A percentile compares a stretch with the other conserved stretches of the same genome.
Evolutionary conservation across 1,284 basidiomycete species (phyloP).

Genomic region (Trichosporon sp.): DNA sequence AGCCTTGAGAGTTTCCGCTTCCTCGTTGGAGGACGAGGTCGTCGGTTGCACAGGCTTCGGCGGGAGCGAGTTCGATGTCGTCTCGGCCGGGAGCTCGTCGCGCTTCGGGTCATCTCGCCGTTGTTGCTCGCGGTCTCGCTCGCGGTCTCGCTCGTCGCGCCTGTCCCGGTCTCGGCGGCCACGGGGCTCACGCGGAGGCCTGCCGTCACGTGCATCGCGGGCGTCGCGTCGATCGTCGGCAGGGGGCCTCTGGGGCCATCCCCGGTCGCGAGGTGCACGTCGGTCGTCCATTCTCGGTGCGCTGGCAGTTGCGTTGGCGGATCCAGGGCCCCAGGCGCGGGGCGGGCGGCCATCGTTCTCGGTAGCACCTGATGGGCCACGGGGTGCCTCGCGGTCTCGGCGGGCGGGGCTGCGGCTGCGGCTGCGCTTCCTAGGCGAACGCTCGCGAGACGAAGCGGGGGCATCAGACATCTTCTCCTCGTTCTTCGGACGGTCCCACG

Average conservation of each 20-base stretch:
- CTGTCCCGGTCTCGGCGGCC: background rate
- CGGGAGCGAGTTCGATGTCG: background rate
- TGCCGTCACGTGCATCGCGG: background rate
- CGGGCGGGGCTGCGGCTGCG: background rate
- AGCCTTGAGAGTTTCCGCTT: background rate
- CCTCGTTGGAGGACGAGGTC: background rate
- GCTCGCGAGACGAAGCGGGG: background rate
- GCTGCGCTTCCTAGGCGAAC: background rate
- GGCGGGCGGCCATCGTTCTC: background rate
- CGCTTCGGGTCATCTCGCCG: background rate
- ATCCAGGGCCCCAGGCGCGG: constrained; percentile 4
- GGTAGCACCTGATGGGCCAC: background rate
- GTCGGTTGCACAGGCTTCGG: constrained; percentile 4
- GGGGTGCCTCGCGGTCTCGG: constrained; percentile 1
- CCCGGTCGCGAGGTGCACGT: background rate
- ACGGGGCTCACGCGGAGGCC: background rate
- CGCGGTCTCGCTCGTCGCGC: background rate
- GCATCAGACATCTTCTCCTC: background rate
- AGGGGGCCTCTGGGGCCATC: background rate
- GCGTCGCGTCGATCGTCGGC: constrained; percentile 7
- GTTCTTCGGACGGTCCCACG: constrained; percentile 10
- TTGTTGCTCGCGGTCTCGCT: background rate
- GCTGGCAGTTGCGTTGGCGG: background rate
- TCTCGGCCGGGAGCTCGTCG: background rate
- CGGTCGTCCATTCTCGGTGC: background rate